Evolutionary conservation across 805 yeast genomes (phyloP).

Genomic region (Maudiozyma serrabonitensis): DNA sequence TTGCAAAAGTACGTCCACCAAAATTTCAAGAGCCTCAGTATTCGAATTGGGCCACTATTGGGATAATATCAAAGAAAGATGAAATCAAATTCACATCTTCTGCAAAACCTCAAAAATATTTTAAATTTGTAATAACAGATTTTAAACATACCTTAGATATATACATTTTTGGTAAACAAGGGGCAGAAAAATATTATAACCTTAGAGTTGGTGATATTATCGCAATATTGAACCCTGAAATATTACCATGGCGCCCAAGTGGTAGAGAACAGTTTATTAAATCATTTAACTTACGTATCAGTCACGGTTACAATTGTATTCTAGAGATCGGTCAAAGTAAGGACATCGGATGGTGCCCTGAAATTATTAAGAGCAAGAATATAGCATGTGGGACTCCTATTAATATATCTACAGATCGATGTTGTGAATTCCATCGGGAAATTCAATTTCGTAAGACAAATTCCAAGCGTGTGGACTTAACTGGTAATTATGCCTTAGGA

Average conservation of each 20-base stretch:
- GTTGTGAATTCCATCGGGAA: conserved; percentile 70
- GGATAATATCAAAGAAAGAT: conserved; percentile 52
- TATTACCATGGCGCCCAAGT: conserved; percentile 34
- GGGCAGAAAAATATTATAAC: conserved; percentile 65
- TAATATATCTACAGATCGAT: conserved; percentile 40
- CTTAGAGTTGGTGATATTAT: conserved; percentile 64
- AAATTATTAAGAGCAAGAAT: conserved; percentile 37
- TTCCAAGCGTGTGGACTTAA: conserved; percentile 69
- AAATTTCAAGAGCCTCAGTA: conserved; percentile 57
- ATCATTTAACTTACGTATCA: conserved; percentile 48
- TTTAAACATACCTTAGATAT: conserved; percentile 51
- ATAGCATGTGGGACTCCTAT: conserved; percentile 56
- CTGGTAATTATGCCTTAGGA: conserved; percentile 46
- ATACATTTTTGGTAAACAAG: conserved; percentile 50
- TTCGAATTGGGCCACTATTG: conserved; percentile 74
- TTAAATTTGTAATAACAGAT: conserved; percentile 58
- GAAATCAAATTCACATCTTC: conserved; percentile 39
- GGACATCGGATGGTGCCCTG: conserved; percentile 60
- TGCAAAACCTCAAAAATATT: conserved; percentile 40
- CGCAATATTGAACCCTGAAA: conserved; percentile 64
- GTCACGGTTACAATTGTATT: conserved; percentile 41
- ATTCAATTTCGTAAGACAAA: conserved; percentile 40
- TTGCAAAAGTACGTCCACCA: conserved; percentile 62
- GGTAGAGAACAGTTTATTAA: conserved; percentile 16
- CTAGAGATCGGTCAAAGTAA: conserved; percentile 66